A percentile compares a stretch with the other conserved stretches of the same genome.
Evolutionary conservation across 1,284 basidiomycete species (phyloP).

Genomic region (Cystobasidium slooffiae): DNA sequence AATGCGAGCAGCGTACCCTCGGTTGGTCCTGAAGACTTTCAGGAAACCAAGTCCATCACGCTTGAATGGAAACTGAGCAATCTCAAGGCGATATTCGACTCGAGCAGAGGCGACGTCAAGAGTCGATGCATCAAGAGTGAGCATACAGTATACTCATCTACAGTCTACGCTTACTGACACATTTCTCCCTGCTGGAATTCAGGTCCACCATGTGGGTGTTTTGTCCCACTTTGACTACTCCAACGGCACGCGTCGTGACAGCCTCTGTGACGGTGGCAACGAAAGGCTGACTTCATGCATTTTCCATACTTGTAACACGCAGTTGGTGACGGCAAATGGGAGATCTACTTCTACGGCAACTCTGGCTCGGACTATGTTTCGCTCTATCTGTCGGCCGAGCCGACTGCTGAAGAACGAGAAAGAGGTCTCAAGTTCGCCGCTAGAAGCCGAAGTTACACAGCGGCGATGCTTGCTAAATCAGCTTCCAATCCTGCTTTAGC

Average conservation of each 20-base stretch:
- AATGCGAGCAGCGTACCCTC: not conserved
- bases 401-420: conserved; percentile 52
- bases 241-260: no score
- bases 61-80: conserved; percentile 55
- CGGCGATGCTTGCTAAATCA: conserved; percentile 17
- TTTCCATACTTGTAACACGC: not conserved
- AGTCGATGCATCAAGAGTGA: conserved; percentile 57
- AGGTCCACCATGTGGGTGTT: not conserved
- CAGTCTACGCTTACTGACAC: not conserved
- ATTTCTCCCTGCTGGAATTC: not conserved
- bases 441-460: conserved; percentile 33
- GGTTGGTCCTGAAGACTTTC: conserved; percentile 13
- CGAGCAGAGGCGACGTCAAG: conserved; percentile 56
- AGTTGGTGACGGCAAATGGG: conserved; percentile 52
- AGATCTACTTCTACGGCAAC: conserved; percentile 54
- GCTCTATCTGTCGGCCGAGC: conserved; percentile 55
- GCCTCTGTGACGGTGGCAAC: not conserved
- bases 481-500: conserved; percentile 17
- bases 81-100: conserved; percentile 56
- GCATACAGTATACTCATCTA: not conserved
- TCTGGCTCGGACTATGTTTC: conserved; percentile 51
- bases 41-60: conserved; percentile 44
- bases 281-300: conserved; percentile 46
- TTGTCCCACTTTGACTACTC: conserved; percentile 26
- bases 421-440: conserved; percentile 45